Evolutionary conservation across 371 early-diverging fungal genomes (phyloP).

Genomic region (Mycotypha africana): DNA sequence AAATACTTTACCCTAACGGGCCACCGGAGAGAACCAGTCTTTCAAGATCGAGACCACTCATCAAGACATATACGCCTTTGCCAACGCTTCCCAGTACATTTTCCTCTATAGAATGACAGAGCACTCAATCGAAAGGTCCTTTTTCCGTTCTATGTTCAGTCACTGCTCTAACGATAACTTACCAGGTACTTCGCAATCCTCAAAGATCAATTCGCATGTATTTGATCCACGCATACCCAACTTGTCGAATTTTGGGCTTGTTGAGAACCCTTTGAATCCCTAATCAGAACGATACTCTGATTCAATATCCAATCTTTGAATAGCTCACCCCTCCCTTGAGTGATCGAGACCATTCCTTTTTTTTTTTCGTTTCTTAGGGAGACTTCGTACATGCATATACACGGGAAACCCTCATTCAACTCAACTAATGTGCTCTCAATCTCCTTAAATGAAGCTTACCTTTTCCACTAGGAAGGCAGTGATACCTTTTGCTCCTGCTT

Average conservation of each 20-base stretch:
- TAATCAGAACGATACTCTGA: too few relatives aligned
- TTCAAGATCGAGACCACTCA: slow-evolving; percentile 94
- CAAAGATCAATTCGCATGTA: slow-evolving; percentile 95
- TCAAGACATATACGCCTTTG: slow-evolving; percentile 95
- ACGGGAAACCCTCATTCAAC: too few relatives aligned
- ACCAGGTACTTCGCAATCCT: slow-evolving; percentile 89
- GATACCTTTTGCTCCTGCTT: slow-evolving; percentile 82
- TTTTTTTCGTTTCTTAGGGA: not conserved
- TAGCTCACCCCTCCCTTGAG: too few relatives aligned
- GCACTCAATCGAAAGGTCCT: too few relatives aligned
- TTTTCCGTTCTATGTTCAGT: slow-evolving; percentile 14
- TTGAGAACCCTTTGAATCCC: slow-evolving; percentile 85
- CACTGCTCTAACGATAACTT: slow-evolving; percentile 3
- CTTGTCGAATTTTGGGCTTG: slow-evolving; percentile 90
- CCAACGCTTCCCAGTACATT: slow-evolving; percentile 86
- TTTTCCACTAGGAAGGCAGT: slow-evolving; percentile 95
- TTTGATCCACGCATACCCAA: slow-evolving; percentile 97
- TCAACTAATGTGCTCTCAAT: not conserved
- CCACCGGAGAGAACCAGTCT: slow-evolving; percentile 91
- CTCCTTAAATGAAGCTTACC: slow-evolving; percentile 35
- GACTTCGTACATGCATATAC: too few relatives aligned
- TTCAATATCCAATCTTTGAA: too few relatives aligned
- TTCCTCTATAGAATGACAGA: slow-evolving; percentile 37
- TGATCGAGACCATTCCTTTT: not conserved
- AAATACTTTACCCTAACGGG: slow-evolving; percentile 77